Evolutionary conservation across 129 eudicot genomes (phyloP).

Genomic region (Escallonia herrerae): DNA sequence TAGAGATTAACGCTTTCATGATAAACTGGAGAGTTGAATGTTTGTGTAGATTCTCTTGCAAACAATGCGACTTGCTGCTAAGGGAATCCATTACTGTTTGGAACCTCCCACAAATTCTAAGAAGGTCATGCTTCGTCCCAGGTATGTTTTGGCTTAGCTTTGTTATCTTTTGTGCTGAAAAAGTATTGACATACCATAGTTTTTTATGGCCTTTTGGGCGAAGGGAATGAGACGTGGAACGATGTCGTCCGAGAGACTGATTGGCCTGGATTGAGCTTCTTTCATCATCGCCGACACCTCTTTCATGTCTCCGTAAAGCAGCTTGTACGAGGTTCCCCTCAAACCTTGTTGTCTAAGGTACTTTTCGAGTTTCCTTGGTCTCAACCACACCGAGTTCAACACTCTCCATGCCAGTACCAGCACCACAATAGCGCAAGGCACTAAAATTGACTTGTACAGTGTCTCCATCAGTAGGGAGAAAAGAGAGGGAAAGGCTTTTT

Average conservation of each 20-base stretch:
- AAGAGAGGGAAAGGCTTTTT: background rate
- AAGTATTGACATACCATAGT: slow-evolving; percentile 5
- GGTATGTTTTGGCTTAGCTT: too few relatives aligned
- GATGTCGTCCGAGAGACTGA: slow-evolving; percentile 15
- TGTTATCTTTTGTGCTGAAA: too few relatives aligned
- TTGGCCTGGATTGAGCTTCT: slow-evolving; percentile 14
- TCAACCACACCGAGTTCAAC: slow-evolving; percentile 22
- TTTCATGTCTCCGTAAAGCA: slow-evolving; percentile 16
- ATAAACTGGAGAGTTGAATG: too few relatives aligned
- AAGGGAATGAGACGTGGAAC: slow-evolving; percentile 15
- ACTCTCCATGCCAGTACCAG: slow-evolving; percentile 11
- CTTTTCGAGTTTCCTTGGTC: slow-evolving; percentile 22
- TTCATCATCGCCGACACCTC: background rate
- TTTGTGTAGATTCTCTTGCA: too few relatives aligned
- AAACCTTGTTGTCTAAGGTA: slow-evolving; percentile 18
- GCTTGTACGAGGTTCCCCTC: slow-evolving; percentile 13
- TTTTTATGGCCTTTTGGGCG: slow-evolving; percentile 4
- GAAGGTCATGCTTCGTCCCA: too few relatives aligned
- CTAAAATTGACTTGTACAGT: background rate
- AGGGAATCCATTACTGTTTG: too few relatives aligned
- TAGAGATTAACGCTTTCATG: too few relatives aligned
- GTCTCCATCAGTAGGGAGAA: background rate
- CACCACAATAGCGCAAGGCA: background rate
- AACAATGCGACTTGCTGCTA: too few relatives aligned
- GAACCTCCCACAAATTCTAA: too few relatives aligned